A percentile compares a stretch with the other conserved stretches of the same genome.
Evolutionary conservation across 1,139 yeast genomes (phyloP).

Genomic region (Ogataea hybrid): DNA sequence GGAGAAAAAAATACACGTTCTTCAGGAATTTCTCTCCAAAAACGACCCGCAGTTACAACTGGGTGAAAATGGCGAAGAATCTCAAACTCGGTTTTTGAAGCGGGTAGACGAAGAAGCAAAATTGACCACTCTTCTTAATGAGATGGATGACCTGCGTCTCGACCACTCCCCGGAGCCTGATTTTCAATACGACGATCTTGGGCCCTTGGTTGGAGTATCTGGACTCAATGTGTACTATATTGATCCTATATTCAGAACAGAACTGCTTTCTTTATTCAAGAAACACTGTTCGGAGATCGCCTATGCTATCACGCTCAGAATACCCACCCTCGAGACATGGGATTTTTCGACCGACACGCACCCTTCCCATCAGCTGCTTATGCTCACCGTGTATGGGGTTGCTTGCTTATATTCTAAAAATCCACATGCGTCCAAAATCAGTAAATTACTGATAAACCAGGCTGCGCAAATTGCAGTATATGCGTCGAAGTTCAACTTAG

Average conservation of each 20-base stretch:
- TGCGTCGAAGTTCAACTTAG: conserved; percentile 24
- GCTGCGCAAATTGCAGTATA: conserved; percentile 26
- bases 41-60: conserved; percentile 18
- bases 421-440: conserved; percentile 12
- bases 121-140: background rate
- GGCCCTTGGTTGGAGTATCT: conserved; percentile 14
- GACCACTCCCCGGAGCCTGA: background rate
- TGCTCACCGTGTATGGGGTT: conserved; percentile 25
- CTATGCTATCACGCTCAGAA: conserved; percentile 14
- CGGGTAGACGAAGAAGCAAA: conserved; percentile 2
- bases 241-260: conserved; percentile 20
- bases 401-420: conserved; percentile 24
- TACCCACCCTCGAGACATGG: conserved; percentile 14
- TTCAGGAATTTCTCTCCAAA: conserved; percentile 26
- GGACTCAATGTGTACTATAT: conserved; percentile 17
- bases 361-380: conserved; percentile 25
- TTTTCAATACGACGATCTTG: conserved; percentile 1
- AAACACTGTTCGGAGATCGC: conserved; percentile 18
- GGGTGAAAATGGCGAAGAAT: background rate
- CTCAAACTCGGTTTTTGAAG: background rate
- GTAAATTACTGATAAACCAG: conserved; percentile 21
- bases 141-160: background rate
- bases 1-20: conserved; percentile 22
- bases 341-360: conserved; percentile 16
- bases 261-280: conserved; percentile 21